Conservation (phyloP, 228 moss, liverwort and hornwort genomes). For the Sphagnum magellanicum region DNA sequence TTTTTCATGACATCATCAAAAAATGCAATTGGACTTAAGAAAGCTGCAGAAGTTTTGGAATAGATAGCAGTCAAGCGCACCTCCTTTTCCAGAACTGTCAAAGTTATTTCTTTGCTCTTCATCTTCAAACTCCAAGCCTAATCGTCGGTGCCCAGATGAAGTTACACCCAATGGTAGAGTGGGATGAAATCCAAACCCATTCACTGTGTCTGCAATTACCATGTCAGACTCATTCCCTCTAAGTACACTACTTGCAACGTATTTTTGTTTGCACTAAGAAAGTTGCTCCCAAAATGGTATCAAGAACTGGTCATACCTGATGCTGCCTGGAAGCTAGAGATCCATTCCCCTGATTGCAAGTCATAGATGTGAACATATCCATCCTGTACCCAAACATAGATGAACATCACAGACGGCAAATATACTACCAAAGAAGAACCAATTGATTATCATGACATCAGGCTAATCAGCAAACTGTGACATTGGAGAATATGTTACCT, state of each 20-base stretch:
- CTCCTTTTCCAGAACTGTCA: constrained; percentile 5
- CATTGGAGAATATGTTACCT: constrained; percentile 25
- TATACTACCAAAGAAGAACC: too few relatives aligned
- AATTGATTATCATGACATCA: too few relatives aligned
- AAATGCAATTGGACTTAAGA: too few relatives aligned
- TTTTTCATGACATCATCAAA: too few relatives aligned
- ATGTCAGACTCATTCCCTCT: background rate
- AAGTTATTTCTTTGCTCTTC: constrained; percentile 8
- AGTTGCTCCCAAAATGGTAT: background rate
- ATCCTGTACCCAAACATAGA: constrained; percentile 44
- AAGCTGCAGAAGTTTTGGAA: too few relatives aligned
- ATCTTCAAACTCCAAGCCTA: constrained; percentile 43
- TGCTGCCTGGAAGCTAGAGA: constrained; percentile 86
- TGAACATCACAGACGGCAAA: too few relatives aligned
- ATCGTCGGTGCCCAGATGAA: constrained; percentile 93
- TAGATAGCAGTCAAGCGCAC: constrained; percentile 12
- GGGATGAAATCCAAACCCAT: constrained; percentile 91
- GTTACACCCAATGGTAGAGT: constrained; percentile 79
- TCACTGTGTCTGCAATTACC: constrained; percentile 73
- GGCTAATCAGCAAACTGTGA: too few relatives aligned
- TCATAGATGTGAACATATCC: constrained; percentile 87
- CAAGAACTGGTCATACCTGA: constrained; percentile 33
- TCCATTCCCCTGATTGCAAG: constrained; percentile 78
- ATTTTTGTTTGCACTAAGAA: background rate
- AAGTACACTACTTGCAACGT: background rate